phyloP scores from a whole-genome alignment of 148 eudicot species.

The Rhododendron vialii region DNA sequence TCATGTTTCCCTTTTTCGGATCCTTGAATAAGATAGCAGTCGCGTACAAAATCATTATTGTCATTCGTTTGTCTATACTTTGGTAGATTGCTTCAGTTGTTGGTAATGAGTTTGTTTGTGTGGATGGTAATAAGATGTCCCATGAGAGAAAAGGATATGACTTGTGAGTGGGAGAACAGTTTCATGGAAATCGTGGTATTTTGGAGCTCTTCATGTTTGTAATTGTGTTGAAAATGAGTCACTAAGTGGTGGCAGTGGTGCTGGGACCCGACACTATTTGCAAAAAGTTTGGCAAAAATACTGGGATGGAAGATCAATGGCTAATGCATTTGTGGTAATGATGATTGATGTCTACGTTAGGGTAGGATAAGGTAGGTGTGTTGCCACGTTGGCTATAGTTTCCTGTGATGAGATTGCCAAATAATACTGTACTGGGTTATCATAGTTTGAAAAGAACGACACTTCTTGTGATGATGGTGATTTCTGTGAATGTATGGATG shows the following conservation, averaged over 20 bases:
- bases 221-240: background rate
- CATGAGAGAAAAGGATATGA: background rate
- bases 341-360: background rate
- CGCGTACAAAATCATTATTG: background rate
- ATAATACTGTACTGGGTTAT: background rate
- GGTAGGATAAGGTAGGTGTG: background rate
- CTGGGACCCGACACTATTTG: background rate
- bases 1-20: background rate
- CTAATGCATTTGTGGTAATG: background rate
- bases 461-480: background rate
- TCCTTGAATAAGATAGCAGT: background rate
- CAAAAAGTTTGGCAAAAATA: background rate
- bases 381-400: background rate
- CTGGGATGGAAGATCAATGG: background rate
- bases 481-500: background rate
- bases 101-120: background rate
- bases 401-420: background rate
- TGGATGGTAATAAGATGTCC: background rate
- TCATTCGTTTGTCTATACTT: background rate
- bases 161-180: background rate
- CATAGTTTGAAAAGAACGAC: no score
- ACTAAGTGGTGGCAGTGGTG: background rate
- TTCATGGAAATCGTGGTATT: background rate
- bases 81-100: background rate
- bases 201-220: background rate